Base-by-base conservation (phyloP, 2,329 filamentous ascomycete genomes). In the Botryotinia calthae region DNA sequence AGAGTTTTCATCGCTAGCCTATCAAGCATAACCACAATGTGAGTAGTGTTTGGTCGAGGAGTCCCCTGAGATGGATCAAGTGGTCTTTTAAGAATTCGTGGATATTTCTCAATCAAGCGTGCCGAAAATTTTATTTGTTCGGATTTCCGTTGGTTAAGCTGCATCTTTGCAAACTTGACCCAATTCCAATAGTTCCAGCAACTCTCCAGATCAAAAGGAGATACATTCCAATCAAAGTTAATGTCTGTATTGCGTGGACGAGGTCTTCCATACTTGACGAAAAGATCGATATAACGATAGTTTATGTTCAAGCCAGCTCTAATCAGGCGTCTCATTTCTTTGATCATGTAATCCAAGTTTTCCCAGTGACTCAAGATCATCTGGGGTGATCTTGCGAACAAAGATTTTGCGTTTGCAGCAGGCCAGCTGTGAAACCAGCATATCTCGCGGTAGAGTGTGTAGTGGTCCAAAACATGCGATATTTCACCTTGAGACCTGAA, bases 211-310 rank as follows among this genome's bases (percentile, higher is more conserved):
- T 42, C 8, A 7, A 54, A 34, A 4, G 10, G 18, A 10, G 37
- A 10, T 8, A 1, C 46, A 22, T 1, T 9, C 16, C 1, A 16
- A 6, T 42, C 25, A 12, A 22, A 4, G 1, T 16, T 20, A 20
- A 54, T 56, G 34, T 56, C 34, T 67, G 7, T 51, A 10, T 2
- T 18, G 25, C 10, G 8, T 28, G 58, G 58, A 28, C 25, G 5
- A n/a, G 46, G 22, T 4, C 6, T 28, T 28, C 42, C 31, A 48
- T 64, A 34, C 46, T 64, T 28, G 28, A 40, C 14, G 18, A 64
- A 42, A 51, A 70, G 68, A 70, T 70, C 56, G 14, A 70, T 34
- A 44, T 70, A 56, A 56, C 40, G 18, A 56, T n/a, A 6, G 25
- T 56, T 22, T 25, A 67, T 56, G 20, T 25, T 20, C 34, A 67